phyloP scores from a whole-genome alignment of 1,139 yeast species.

The Yamadazyma membranifaciens region DNA sequence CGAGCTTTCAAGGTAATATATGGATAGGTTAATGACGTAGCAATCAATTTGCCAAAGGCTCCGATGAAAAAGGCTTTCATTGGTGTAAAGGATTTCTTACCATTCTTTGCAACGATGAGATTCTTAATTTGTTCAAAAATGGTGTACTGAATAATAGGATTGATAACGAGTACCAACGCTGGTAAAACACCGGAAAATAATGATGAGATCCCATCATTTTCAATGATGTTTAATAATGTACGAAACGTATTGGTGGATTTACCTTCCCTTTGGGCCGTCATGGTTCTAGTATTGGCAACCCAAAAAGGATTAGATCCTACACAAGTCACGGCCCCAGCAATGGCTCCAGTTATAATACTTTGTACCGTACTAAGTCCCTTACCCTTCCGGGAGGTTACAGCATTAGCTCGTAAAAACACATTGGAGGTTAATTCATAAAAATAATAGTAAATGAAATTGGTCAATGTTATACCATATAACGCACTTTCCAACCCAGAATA shows the following conservation, averaged over 20 bases:
- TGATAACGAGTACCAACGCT: conserved; percentile 78
- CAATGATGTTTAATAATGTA: conserved; percentile 60
- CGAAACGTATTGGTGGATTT: conserved; percentile 44
- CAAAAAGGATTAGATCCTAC: conserved; percentile 90
- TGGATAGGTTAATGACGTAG: conserved; percentile 87
- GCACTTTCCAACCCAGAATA: conserved; percentile 90
- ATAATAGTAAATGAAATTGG: conserved; percentile 88
- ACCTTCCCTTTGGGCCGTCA: conserved; percentile 55
- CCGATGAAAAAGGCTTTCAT: conserved; percentile 82
- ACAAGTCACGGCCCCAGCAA: conserved; percentile 87
- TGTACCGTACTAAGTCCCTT: conserved; percentile 62
- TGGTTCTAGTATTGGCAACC: conserved; percentile 86
- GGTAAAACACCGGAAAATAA: conserved; percentile 86
- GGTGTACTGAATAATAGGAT: conserved; percentile 91
- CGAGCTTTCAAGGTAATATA: conserved; percentile 87
- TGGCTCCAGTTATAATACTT: conserved; percentile 75
- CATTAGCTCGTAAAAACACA: conserved; percentile 45
- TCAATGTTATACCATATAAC: conserved; percentile 76
- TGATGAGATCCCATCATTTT: conserved; percentile 68
- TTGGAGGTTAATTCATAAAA: conserved; percentile 75
- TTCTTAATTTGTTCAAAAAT: conserved; percentile 85
- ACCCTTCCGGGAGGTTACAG: conserved; percentile 21
- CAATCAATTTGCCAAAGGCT: conserved; percentile 83
- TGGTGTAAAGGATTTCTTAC: conserved; percentile 48
- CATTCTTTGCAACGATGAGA: conserved; percentile 53